A percentile compares a stretch with the other conserved stretches of the same genome.
These are phyloP conservation scores for Gnomoniopsis smithogilvyi DNA, from an alignment of 2,329 filamentous ascomycete genomes.

Conservation along the genomic window DNA sequence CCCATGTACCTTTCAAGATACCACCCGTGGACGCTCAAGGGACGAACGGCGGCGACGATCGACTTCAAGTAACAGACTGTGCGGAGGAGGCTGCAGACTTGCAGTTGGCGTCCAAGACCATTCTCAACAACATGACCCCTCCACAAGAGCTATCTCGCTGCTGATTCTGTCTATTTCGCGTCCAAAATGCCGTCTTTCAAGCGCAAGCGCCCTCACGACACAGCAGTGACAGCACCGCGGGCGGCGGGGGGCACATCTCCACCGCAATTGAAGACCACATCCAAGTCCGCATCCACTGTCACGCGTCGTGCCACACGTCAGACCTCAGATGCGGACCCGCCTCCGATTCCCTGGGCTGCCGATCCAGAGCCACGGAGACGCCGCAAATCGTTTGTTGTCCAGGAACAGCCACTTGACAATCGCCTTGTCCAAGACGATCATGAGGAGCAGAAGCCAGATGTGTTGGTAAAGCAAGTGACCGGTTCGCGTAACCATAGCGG, in stretches of 20 bases:
- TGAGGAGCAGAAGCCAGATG: not conserved
- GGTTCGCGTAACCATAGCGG: not conserved
- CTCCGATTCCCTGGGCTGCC: slow-evolving; percentile 30
- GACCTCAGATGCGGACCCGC: slow-evolving; percentile 24
- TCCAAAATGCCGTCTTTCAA: slow-evolving; percentile 27
- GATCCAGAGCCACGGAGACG: slow-evolving; percentile 27
- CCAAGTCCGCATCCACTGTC: slow-evolving; percentile 1
- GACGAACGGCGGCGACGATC: not conserved
- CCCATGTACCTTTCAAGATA: not conserved
- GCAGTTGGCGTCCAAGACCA: not conserved
- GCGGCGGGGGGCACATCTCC: not conserved
- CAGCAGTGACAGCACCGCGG: not conserved
- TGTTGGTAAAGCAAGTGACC: not conserved
- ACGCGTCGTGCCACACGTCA: slow-evolving; percentile 33
- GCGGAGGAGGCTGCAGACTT: not conserved
- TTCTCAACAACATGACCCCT: not conserved
- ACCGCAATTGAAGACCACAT: not conserved
- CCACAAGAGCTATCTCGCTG: no score
- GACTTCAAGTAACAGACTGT: not conserved
- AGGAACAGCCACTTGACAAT: not conserved
- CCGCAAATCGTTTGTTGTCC: slow-evolving; percentile 19
- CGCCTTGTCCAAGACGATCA: not conserved
- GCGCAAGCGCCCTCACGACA: slow-evolving; percentile 27
- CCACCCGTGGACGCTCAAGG: not conserved
- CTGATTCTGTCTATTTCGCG: not conserved